These are phyloP conservation scores for Apiospora sp. DNA, from an alignment of 2,329 filamentous ascomycete species.

Conservation along the genomic window DNA sequence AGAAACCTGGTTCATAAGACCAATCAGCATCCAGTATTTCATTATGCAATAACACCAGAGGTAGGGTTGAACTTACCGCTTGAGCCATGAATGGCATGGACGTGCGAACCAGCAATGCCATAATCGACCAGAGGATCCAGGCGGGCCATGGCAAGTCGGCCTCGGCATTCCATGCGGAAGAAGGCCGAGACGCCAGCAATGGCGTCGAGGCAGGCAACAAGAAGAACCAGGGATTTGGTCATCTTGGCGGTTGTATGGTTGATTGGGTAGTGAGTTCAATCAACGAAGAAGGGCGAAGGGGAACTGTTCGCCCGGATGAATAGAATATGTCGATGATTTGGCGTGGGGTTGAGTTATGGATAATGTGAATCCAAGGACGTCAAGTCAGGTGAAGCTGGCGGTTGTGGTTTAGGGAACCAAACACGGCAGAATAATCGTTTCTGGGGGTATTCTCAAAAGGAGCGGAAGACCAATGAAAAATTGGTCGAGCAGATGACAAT, in stretches of 20 bases:
- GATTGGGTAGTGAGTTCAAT: neutral
- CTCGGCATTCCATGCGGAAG: slow-evolving; percentile 89
- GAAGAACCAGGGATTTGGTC: slow-evolving; percentile 38
- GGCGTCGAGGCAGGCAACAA: slow-evolving; percentile 41
- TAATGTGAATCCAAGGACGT: slow-evolving; percentile 6
- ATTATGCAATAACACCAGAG: neutral
- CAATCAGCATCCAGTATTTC: neutral
- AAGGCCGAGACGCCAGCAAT: slow-evolving; percentile 67
- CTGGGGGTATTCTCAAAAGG: neutral
- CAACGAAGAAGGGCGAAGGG: neutral
- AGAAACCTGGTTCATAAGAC: slow-evolving; percentile 64
- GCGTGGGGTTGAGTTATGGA: neutral
- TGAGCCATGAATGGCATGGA: slow-evolving; percentile 79
- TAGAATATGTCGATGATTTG: neutral
- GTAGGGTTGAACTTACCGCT: slow-evolving; percentile 64
- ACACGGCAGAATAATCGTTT: neutral
- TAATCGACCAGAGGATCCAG: slow-evolving; percentile 79
- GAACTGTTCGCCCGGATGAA: neutral
- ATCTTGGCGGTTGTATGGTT: slow-evolving; percentile 7
- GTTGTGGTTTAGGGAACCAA: neutral
- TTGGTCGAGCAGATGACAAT: neutral
- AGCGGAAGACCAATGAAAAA: slow-evolving; percentile 17
- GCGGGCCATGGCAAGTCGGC: slow-evolving; percentile 71
- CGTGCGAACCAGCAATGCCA: slow-evolving; percentile 67
- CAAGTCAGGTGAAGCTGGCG: neutral